Base-by-base conservation (phyloP, 2,329 filamentous ascomycete genomes). In the Fusarium hostae region DNA sequence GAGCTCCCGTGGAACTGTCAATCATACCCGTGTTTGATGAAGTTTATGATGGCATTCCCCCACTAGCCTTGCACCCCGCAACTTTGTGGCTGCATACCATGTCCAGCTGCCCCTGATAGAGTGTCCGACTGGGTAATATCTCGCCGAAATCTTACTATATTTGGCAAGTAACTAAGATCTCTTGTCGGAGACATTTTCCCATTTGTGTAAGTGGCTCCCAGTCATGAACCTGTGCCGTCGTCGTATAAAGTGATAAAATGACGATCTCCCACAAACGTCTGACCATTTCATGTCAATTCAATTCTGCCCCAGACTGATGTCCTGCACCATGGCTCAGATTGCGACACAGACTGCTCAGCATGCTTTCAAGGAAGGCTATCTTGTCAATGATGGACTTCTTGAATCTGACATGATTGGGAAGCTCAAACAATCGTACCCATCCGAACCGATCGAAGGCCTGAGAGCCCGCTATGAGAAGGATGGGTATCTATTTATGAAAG, bases 401-500 rank as follows among this genome's bases (percentile, higher is more conserved):
- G 34, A 30, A 11, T 37, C 51, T 6, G 22, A 63, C 5, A 66
- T 66, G 59, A 52, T 63, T 13, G 44, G 45, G 15, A 32, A 34
- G 30, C 32, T 66, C 5, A 52, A n/a, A 13, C 34, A 47, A 5
- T 66, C 63, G 6, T 66, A 59, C n/a, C 10, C 60, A 30, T 52
- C 44, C 11, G 40, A 66, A 16, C 13, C 59, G 9, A 41, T 52
- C 5, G 28, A 52, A n/a, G 22, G 47, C 20, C 37, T 66, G 3
- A 54, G 22, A 12, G 22, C 50, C 8, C 51, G 60, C 37, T 64
- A 64, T 8, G 63, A 64, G 8, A 41, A 52, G 4, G 45, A 64
- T 11, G 63, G 63, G 3, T 64, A 66, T 13, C 63, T 66, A 12
- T 66, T 64, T 4, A 51, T 64, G 20, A 71, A 70, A 34, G 63